Evolutionary conservation across 164 flowering plant genomes (phyloP).

Genomic region (Berberis thunbergii): DNA sequence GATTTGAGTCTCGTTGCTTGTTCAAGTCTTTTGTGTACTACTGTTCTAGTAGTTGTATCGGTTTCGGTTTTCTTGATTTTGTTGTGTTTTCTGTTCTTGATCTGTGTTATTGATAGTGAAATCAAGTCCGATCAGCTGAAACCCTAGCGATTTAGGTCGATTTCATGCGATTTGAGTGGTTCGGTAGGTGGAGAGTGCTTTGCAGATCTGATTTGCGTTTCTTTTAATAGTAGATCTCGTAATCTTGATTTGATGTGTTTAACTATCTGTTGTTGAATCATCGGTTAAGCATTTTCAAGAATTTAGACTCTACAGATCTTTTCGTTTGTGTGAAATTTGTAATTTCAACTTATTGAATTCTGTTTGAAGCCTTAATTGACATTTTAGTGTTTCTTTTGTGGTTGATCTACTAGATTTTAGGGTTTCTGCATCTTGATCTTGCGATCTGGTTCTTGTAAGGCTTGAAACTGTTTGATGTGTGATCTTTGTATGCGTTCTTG

Average conservation of each 20-base stretch:
- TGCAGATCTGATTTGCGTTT: constrained; percentile 1
- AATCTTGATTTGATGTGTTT: constrained; percentile 3
- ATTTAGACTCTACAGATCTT: too few relatives aligned
- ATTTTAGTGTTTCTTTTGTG: too few relatives aligned
- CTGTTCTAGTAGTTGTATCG: too few relatives aligned
- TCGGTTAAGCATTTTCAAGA: too few relatives aligned
- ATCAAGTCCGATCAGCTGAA: neutral
- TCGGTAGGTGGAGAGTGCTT: neutral
- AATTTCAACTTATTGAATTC: too few relatives aligned
- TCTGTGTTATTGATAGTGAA: neutral
- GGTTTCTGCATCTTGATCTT: neutral
- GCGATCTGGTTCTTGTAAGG: neutral
- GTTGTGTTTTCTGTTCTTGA: neutral
- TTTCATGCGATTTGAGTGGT: neutral
- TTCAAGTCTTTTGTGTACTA: neutral
- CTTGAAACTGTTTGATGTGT: neutral
- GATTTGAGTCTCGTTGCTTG: neutral
- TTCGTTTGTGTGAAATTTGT: neutral
- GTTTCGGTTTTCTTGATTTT: neutral
- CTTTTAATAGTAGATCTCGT: neutral
- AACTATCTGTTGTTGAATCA: neutral
- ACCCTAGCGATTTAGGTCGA: too few relatives aligned
- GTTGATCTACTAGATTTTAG: neutral
- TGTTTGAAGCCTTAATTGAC: too few relatives aligned
- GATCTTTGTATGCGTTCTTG: neutral